Base-by-base conservation (phyloP, 176 grass and related monocot genomes). In the Carex kokanica region DNA sequence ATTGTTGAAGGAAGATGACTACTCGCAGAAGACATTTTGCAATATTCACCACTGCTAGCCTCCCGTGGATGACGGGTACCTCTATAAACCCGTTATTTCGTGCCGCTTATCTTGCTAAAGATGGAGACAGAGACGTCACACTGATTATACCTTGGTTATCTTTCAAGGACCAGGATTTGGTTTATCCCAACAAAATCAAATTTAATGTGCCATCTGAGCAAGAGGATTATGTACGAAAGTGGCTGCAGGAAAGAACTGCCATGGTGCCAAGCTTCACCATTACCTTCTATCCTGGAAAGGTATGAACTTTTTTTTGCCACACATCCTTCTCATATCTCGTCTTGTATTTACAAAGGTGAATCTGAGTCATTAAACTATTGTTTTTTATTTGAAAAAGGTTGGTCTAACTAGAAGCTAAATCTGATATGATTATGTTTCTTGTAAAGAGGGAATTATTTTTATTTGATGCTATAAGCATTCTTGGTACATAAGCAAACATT, bases 21-120 rank as follows among this genome's bases (percentile, higher is more conserved):
- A 40, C 24, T 31, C 51, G 51, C 64, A 93, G 88, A 85, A 89
- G 91, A 67, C 89, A 90, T 82, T 82, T 99, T 43, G 70, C 86
- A 0, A 95, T 99, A 84, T 95, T 99, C 74, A 99, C 96, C 83
- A 99, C 96, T 34, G 96, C 93, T 60, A 93, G 91, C 84, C 83
- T 98, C 68, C 91, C 93, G 1, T 98, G 96, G 96, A 98, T 95
- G 96, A 98, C 96, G 10, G 96, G 96, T 3, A 98, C 96, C 59
- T 86, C 96, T 2, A 87, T 99, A 62, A 99, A 99, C 80, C 96
- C 96, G 3, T 85, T 99, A 53, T 99, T 95, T 85, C 96, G 93
- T 38, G 91, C 91, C 3, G 91, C 96, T 73, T 99, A 95, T 83
- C 96, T 99, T 2, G 93, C 93, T 9, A 90, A 91, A 84, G 83